Percentiles rank a stretch among this genome's conserved stretches.
Evolutionary conservation across 1,284 basidiomycete genomes (phyloP).

Genomic region (Rhodotorula mucilaginosa): DNA sequence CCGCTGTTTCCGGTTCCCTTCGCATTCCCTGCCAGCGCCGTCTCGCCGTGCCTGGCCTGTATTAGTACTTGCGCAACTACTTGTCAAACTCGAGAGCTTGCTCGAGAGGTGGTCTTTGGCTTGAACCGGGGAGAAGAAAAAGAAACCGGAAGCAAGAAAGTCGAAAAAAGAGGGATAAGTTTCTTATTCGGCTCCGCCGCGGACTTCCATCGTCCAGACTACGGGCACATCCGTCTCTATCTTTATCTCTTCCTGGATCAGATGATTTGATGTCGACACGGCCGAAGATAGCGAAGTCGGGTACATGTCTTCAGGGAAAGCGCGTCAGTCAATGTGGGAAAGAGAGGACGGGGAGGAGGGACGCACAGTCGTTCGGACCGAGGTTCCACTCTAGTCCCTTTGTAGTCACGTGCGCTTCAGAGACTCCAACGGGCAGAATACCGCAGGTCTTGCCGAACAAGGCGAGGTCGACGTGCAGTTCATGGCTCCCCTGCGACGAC

Average conservation of each 20-base stretch:
- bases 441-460: constrained; percentile 86
- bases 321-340: not conserved
- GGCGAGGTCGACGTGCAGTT: constrained; percentile 68
- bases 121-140: no score
- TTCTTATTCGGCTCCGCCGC: constrained; percentile 19
- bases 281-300: constrained; percentile 74
- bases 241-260: constrained; percentile 67
- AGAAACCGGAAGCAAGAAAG: no score
- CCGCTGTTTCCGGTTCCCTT: not conserved
- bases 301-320: constrained; percentile 49
- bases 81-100: no score
- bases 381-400: constrained; percentile 87
- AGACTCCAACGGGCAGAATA: constrained; percentile 78
- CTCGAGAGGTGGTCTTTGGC: no score
- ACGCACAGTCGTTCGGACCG: constrained; percentile 53
- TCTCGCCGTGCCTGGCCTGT: not conserved
- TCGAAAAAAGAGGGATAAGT: no score
- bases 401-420: constrained; percentile 69
- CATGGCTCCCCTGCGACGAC: constrained; percentile 67
- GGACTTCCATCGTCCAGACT: constrained; percentile 77
- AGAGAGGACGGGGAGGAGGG: constrained; percentile 52
- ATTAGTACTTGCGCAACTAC: not conserved
- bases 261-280: constrained; percentile 88
- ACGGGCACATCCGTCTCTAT: constrained; percentile 77
- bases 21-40: not conserved